Evolutionary conservation across 352 stramenopile genomes (phyloP).

Genomic region (Pythium guiyangense): DNA sequence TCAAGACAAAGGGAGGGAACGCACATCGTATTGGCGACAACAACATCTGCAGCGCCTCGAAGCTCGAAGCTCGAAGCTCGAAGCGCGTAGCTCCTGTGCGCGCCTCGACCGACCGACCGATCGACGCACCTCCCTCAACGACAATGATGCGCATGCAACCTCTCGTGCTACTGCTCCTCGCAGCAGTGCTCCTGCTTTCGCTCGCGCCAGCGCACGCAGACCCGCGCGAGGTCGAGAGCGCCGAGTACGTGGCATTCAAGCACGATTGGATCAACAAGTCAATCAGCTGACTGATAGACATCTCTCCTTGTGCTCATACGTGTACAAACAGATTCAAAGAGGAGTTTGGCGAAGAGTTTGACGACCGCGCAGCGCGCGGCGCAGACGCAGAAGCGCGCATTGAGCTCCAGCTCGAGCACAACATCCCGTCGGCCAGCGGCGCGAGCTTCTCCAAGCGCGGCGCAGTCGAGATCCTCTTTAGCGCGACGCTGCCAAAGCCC

Average conservation of each 20-base stretch:
- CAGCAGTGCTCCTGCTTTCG: constrained; percentile 13
- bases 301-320: neutral
- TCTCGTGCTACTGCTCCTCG: constrained; percentile 17
- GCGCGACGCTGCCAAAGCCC: constrained; percentile 44
- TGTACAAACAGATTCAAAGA: constrained; percentile 48
- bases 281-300: constrained; percentile 10
- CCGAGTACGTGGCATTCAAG: constrained; percentile 36
- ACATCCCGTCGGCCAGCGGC: constrained; percentile 24
- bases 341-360: constrained; percentile 66
- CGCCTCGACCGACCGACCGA: too few relatives aligned
- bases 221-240: constrained; percentile 55
- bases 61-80: too few relatives aligned
- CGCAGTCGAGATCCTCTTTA: constrained; percentile 57
- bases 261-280: neutral
- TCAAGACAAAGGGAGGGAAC: too few relatives aligned
- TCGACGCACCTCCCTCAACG: neutral
- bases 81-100: too few relatives aligned
- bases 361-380: constrained; percentile 27
- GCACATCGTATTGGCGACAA: too few relatives aligned
- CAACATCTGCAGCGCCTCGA: neutral
- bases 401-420: constrained; percentile 68
- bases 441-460: constrained; percentile 40
- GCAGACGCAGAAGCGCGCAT: constrained; percentile 38
- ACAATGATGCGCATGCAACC: constrained; percentile 16
- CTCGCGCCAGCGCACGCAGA: constrained; percentile 27